Conservation (phyloP, 2,329 filamentous ascomycete genomes). For the Ophiocordyceps unilateralis region DNA sequence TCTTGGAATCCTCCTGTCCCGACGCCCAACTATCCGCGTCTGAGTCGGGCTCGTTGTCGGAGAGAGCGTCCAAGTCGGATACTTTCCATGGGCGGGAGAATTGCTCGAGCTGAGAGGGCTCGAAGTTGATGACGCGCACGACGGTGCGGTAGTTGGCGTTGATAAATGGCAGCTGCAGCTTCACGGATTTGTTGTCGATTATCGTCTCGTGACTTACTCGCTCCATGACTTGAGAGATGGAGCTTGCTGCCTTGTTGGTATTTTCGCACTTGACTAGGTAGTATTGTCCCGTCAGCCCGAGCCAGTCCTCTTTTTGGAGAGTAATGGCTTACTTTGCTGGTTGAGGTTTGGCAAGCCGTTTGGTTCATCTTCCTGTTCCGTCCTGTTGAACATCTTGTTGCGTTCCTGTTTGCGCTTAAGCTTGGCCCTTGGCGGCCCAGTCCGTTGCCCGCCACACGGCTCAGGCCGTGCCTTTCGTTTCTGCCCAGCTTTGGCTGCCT, state of each 20-base stretch:
- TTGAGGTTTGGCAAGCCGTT: constrained; percentile 13
- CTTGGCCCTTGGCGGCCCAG: constrained; percentile 9
- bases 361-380: constrained; percentile 6
- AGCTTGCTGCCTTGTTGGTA: constrained; percentile 14
- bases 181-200: constrained; percentile 18
- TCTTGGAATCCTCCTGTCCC: constrained; percentile 8
- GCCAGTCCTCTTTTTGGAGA: no score
- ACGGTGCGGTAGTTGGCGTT: constrained; percentile 53
- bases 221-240: constrained; percentile 22
- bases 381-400: constrained; percentile 4
- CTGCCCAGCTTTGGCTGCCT: constrained; percentile 18
- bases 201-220: constrained; percentile 22
- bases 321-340: constrained; percentile 7
- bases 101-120: constrained; percentile 49
- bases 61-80: constrained; percentile 32
- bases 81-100: constrained; percentile 38
- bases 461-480: constrained; percentile 19
- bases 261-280: constrained; percentile 32
- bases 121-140: constrained; percentile 70
- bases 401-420: background rate
- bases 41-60: constrained; percentile 17
- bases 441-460: constrained; percentile 3
- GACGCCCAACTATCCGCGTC: constrained; percentile 3
- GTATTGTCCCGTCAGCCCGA: background rate
- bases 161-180: constrained; percentile 47